Evolutionary conservation across 2,329 filamentous ascomycete genomes (phyloP).

Genomic region (Beauveria pseudobassiana): DNA sequence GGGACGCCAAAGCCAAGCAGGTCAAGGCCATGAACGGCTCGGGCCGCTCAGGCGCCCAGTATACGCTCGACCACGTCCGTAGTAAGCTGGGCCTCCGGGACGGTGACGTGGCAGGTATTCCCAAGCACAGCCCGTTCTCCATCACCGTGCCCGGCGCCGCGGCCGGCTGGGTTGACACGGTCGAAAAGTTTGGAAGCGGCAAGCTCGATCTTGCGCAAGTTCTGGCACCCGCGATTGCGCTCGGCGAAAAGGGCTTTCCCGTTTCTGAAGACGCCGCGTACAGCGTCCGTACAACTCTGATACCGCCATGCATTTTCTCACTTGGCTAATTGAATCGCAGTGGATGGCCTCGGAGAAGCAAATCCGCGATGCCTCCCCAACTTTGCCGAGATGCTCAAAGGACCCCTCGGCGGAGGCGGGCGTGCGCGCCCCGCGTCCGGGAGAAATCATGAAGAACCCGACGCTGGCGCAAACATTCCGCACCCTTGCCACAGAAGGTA

Average conservation of each 20-base stretch:
- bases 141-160: conserved; percentile 86
- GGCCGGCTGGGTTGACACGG: conserved; percentile 86
- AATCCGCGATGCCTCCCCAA: conserved; percentile 72
- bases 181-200: conserved; percentile 84
- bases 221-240: conserved; percentile 70
- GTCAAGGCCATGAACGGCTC: conserved; percentile 88
- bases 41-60: conserved; percentile 67
- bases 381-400: conserved; percentile 78
- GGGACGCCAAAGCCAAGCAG: conserved; percentile 72
- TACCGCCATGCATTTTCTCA: neutral
- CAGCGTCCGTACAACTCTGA: conserved; percentile 45
- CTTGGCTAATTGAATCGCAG: conserved; percentile 33
- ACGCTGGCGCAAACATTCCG: conserved; percentile 76
- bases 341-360: conserved; percentile 60
- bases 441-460: conserved; percentile 85
- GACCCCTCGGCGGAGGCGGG: conserved; percentile 62
- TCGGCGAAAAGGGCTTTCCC: conserved; percentile 84
- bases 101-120: conserved; percentile 56
- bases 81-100: conserved; percentile 56
- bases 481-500: conserved; percentile 69
- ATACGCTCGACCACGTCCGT: conserved; percentile 62
- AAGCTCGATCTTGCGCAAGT: conserved; percentile 72
- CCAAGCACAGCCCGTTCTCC: conserved; percentile 67
- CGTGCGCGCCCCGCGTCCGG: conserved; percentile 64
- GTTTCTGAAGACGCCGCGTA: conserved; percentile 71